Evolutionary conservation across 2,329 filamentous ascomycete species (phyloP).

Genomic region (Botryosphaeria dothidea): DNA sequence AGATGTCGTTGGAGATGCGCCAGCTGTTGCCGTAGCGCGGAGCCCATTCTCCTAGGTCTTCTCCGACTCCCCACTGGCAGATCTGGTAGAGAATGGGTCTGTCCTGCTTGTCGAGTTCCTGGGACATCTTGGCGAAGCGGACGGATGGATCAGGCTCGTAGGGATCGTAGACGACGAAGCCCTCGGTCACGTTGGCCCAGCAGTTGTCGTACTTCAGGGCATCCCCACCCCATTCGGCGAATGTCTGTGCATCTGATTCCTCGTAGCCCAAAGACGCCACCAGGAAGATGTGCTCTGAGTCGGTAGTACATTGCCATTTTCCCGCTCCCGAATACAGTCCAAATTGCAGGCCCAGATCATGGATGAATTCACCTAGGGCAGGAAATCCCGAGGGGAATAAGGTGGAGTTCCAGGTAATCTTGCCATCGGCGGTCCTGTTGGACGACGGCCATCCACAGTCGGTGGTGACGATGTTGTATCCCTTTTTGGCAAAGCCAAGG

Average conservation of each 20-base stretch:
- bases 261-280: conserved; percentile 46
- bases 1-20: conserved; percentile 25
- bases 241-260: conserved; percentile 28
- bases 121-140: conserved; percentile 23
- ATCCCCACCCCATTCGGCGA: conserved; percentile 30
- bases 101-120: conserved; percentile 24
- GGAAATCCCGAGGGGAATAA: conserved; percentile 54
- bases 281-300: conserved; percentile 43
- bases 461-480: conserved; percentile 58
- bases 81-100: conserved; percentile 28
- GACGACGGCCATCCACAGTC: conserved; percentile 60
- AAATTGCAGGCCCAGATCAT: conserved; percentile 51
- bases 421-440: conserved; percentile 44
- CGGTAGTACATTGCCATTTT: conserved; percentile 27
- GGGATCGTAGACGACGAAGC: not conserved
- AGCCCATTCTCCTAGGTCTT: conserved; percentile 28
- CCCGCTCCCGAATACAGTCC: conserved; percentile 54
- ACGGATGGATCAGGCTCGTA: conserved; percentile 4
- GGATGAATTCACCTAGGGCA: conserved; percentile 53
- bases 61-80: conserved; percentile 28
- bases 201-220: conserved; percentile 57
- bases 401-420: conserved; percentile 52
- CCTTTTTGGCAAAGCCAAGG: conserved; percentile 52
- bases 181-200: conserved; percentile 41
- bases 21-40: conserved; percentile 28